Evolutionary conservation across 352 stramenopile genomes (phyloP).

Genomic region (Pythium sp.): DNA sequence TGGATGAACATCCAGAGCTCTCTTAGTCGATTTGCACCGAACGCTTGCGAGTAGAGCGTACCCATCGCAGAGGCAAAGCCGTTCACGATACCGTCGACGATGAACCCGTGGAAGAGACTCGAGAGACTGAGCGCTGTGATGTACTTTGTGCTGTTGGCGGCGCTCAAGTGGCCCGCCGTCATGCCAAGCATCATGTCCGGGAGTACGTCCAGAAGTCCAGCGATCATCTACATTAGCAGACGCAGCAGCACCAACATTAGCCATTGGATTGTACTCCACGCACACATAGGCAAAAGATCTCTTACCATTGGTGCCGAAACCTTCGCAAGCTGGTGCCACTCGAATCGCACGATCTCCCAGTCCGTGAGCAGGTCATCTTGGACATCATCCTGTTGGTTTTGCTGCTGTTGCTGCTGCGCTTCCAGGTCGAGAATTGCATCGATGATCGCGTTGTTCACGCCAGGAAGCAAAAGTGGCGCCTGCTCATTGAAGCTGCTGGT

Average conservation of each 20-base stretch:
- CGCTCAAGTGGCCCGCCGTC: slow-evolving; percentile 32
- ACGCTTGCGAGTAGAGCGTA: slow-evolving; percentile 41
- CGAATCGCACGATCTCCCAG: slow-evolving; percentile 20
- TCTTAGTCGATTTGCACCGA: slow-evolving; percentile 24
- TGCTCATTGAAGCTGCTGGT: slow-evolving; percentile 12
- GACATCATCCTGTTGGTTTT: not conserved
- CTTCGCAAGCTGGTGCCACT: slow-evolving; percentile 17
- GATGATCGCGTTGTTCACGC: slow-evolving; percentile 15
- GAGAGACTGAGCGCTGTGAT: slow-evolving; percentile 26
- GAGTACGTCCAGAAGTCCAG: slow-evolving; percentile 33
- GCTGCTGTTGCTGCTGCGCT: slow-evolving; percentile 19
- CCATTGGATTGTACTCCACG: too few species aligned
- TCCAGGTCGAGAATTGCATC: slow-evolving; percentile 23
- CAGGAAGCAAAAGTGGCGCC: slow-evolving; percentile 22
- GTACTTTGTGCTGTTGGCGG: slow-evolving; percentile 31
- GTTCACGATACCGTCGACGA: slow-evolving; percentile 22
- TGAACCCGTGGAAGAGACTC: slow-evolving; percentile 21
- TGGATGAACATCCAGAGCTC: slow-evolving; percentile 47
- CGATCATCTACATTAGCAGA: slow-evolving; percentile 17
- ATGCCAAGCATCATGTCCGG: slow-evolving; percentile 34
- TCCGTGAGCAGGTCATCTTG: slow-evolving; percentile 19
- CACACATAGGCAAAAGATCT: not conserved
- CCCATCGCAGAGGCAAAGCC: slow-evolving; percentile 29
- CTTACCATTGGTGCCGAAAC: slow-evolving; percentile 20
- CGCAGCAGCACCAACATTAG: not conserved